phyloP scores from a whole-genome alignment of 345 rosid genomes.

The Rhizophora apiculata region DNA sequence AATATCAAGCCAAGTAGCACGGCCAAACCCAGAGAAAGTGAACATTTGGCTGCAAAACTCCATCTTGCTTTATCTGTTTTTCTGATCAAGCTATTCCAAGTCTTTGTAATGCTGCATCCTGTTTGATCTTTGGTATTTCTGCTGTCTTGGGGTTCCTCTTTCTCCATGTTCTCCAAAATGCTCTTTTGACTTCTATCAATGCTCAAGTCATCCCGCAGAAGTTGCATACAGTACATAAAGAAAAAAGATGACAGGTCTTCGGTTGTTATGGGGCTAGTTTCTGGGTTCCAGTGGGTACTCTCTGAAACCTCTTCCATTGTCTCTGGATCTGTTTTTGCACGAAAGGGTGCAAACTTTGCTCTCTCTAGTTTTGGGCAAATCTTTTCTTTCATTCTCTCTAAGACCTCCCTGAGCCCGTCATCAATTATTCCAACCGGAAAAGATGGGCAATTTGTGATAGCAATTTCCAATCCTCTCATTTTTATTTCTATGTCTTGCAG shows the following conservation, averaged over 20 bases:
- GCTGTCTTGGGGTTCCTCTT: constrained; percentile 13
- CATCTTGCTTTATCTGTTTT: constrained; percentile 35
- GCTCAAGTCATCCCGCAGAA: constrained; percentile 42
- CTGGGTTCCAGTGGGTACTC: constrained; percentile 19
- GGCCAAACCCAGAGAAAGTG: constrained; percentile 57
- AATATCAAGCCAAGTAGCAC: constrained; percentile 57
- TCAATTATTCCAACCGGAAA: constrained; percentile 44
- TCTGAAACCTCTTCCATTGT: constrained; percentile 15
- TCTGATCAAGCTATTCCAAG: constrained; percentile 17
- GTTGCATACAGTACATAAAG: constrained; percentile 50
- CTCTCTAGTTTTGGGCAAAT: constrained; percentile 35
- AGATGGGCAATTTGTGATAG: constrained; percentile 42
- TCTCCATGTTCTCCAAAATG: background rate
- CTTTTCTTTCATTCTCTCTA: constrained; percentile 27
- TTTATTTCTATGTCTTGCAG: constrained; percentile 42
- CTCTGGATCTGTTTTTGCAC: constrained; percentile 33
- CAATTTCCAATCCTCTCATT: constrained; percentile 56
- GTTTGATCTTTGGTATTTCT: constrained; percentile 11
- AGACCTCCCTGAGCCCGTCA: constrained; percentile 28
- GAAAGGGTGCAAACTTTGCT: constrained; percentile 23
- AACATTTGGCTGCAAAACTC: constrained; percentile 56
- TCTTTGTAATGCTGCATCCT: constrained; percentile 7
- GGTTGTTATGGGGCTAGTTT: constrained; percentile 25
- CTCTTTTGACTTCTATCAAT: constrained; percentile 9
- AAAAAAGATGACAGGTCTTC: constrained; percentile 45